phyloP scores from a whole-genome alignment of 1,284 basidiomycete genomes.

The Heterobasidion irregulare region DNA sequence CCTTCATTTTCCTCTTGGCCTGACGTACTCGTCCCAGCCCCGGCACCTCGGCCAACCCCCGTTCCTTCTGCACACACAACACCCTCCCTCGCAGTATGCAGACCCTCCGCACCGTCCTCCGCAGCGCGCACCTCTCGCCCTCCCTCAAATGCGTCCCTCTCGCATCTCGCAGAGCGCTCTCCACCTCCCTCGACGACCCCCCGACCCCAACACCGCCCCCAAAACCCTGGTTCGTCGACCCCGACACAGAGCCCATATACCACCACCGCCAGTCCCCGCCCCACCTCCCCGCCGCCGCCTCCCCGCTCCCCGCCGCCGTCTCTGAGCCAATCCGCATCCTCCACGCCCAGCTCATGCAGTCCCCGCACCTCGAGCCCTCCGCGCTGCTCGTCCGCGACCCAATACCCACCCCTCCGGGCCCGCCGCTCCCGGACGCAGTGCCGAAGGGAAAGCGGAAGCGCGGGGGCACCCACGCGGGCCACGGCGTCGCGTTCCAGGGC shows the following conservation, averaged over 20 bases:
- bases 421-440: conserved; percentile 38
- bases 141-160: background rate
- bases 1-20: too few relatives aligned
- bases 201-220: background rate
- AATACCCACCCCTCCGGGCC: conserved; percentile 37
- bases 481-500: conserved; percentile 44
- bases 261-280: conserved; percentile 17
- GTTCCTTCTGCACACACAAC: too few relatives aligned
- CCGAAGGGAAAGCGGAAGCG: conserved; percentile 57
- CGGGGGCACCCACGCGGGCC: conserved; percentile 57
- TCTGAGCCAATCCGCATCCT: conserved; percentile 39
- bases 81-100: too few relatives aligned
- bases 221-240: conserved; percentile 51
- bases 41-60: too few relatives aligned
- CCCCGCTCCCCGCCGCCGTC: conserved; percentile 37
- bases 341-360: conserved; percentile 41
- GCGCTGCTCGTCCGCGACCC: conserved; percentile 45
- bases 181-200: background rate
- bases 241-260: conserved; percentile 16
- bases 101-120: too few relatives aligned
- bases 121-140: background rate
- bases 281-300: conserved; percentile 21
- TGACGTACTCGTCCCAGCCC: too few relatives aligned
- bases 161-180: background rate
- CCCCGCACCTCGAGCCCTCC: conserved; percentile 55